Base-by-base conservation (phyloP, 192 early-diverging fungal genomes). In the Funneliformis mosseae region DNA sequence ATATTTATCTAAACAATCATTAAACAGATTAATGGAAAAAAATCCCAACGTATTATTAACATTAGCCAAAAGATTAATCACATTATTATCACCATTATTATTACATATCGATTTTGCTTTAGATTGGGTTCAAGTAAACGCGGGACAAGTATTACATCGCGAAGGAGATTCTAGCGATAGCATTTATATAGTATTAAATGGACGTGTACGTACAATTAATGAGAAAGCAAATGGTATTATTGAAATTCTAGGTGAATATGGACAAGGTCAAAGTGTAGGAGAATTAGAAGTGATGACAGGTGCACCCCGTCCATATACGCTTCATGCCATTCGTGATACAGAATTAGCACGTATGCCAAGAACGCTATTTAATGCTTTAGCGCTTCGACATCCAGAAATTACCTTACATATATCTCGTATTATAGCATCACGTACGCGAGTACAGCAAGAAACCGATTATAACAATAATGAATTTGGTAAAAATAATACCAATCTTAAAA, bases 311-410 rank as follows among this genome's bases (percentile, higher is more conserved):
- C 90, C 90, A 23, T 93, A 92, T 25, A 99, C 96, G 7, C 87
- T 99, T 33, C 97, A 99, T 80, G 98, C 98, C 3, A 99, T 99
- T 79, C 93, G 98, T 60, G 98, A 99, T 82, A 93, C 96, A 0
- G 97, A 99, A 85, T 89, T 99, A 28, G 96, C 96, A 25, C 90
- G 97, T 14, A 94, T 99, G 87, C 98, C 98, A 7, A 96, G 95
- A 66, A 95, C 96, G 0, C 87, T 99, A 61, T 98, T 99, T 84
- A 93, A 96, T 80, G 93, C 97, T 21, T 90, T 99, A 62, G 94
- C 97, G 33, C 83, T 91, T 59, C 88, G 92, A 23, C 92, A 97
- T 76, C 97, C 98, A 4, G 94, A 94, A 46, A 94, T 99, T 77
- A 97, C 95, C 4, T 91, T 99, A 62, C 92, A 94, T 43, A 93